Conservation (phyloP, 129 eudicot genomes). For the Helichrysum umbraculigerum region DNA sequence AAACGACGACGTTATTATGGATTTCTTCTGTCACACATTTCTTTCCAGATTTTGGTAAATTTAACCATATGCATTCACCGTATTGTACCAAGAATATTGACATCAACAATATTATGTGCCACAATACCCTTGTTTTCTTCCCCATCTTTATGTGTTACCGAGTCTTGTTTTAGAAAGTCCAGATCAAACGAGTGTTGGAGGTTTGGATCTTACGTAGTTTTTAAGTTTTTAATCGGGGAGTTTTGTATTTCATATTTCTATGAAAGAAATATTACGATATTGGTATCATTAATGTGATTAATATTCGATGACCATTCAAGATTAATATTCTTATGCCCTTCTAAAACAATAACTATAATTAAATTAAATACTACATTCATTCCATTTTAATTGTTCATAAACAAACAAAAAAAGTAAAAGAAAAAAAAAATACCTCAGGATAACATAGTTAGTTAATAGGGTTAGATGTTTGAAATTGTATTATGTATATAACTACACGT, state of each 20-base stretch:
- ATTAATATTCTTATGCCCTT: no score
- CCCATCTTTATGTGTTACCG: constrained; percentile 30
- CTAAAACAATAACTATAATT: no score
- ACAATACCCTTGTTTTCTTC: constrained; percentile 20
- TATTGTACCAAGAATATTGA: constrained; percentile 26
- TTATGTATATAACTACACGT: no score
- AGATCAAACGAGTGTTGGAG: constrained; percentile 23
- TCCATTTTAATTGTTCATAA: no score
- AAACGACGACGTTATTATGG: constrained; percentile 87
- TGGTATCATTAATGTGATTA: neutral
- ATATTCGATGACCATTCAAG: no score
- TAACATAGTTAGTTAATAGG: no score
- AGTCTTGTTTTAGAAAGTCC: neutral
- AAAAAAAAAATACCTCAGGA: no score
- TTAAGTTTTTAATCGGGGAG: neutral
- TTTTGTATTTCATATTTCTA: neutral
- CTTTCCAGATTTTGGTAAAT: constrained; percentile 62
- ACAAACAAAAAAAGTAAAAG: no score
- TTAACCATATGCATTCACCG: constrained; percentile 65
- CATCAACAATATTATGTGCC: constrained; percentile 29
- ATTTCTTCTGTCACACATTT: constrained; percentile 94
- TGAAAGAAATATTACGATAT: neutral
- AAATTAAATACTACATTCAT: no score
- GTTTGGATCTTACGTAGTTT: constrained; percentile 23
- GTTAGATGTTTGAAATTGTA: no score